These are phyloP conservation scores for Phlebopus sp. DNA, from an alignment of 1,284 basidiomycete genomes.

Conservation along the genomic window DNA sequence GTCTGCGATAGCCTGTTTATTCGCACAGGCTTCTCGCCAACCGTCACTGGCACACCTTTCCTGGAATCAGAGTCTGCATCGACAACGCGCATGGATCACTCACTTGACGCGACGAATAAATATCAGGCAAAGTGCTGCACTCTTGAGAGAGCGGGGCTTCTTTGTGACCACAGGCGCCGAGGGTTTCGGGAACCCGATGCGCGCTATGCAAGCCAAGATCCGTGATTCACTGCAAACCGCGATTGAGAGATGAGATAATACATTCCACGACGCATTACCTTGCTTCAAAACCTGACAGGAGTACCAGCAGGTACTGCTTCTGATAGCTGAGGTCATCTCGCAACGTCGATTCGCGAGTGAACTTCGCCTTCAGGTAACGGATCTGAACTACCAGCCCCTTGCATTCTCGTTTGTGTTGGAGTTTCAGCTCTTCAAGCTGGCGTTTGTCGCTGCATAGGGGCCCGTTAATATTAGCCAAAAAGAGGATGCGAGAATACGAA, in stretches of 20 bases:
- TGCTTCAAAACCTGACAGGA: constrained; percentile 66
- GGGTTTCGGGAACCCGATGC: constrained; percentile 58
- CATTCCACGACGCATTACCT: constrained; percentile 48
- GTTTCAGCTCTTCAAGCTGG: constrained; percentile 54
- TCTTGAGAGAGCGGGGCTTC: constrained; percentile 53
- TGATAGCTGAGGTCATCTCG: constrained; percentile 82
- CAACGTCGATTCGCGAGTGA: constrained; percentile 80
- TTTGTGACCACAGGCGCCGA: constrained; percentile 34
- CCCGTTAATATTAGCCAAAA: not conserved
- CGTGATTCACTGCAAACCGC: constrained; percentile 61
- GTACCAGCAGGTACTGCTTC: constrained; percentile 75
- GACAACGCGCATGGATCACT: constrained; percentile 25
- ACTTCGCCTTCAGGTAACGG: constrained; percentile 89
- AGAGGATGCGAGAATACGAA: constrained; percentile 35
- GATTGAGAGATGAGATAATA: constrained; percentile 3
- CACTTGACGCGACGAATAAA: constrained; percentile 71
- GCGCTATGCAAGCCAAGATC: constrained; percentile 75
- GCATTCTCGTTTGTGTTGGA: constrained; percentile 79
- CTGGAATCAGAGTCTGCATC: constrained; percentile 10
- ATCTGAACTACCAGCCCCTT: constrained; percentile 89
- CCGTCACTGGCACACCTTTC: constrained; percentile 52
- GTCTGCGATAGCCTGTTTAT: constrained; percentile 57
- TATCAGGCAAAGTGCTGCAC: constrained; percentile 56
- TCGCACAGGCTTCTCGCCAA: constrained; percentile 61
- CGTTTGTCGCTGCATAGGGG: constrained; percentile 43